phyloP scores from a whole-genome alignment of 345 rosid species.

The Aegle marmelos region DNA sequence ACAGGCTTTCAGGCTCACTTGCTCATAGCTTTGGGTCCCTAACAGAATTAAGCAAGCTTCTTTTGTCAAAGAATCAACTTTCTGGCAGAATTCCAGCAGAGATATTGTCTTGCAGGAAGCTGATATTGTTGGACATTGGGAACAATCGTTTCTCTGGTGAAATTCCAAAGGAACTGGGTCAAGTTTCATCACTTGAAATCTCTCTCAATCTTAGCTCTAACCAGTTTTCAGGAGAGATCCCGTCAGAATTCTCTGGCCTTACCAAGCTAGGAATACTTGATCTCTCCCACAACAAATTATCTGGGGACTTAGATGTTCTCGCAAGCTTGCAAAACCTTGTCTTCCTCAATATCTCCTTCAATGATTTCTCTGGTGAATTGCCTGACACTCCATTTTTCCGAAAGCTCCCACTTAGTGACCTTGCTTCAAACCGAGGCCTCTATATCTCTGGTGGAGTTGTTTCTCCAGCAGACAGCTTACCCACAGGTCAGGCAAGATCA shows the following conservation, averaged over 20 bases:
- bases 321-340: constrained; percentile 79
- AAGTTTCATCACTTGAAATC: constrained; percentile 69
- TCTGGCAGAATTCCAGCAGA: constrained; percentile 71
- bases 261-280: constrained; percentile 71
- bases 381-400: constrained; percentile 78
- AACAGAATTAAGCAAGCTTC: constrained; percentile 70
- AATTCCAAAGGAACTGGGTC: constrained; percentile 77
- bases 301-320: constrained; percentile 61
- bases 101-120: constrained; percentile 64
- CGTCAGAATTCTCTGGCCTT: constrained; percentile 68
- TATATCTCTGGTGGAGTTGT: constrained; percentile 41
- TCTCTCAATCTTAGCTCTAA: constrained; percentile 89
- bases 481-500: constrained; percentile 35
- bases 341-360: constrained; percentile 85
- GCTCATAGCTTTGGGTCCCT: constrained; percentile 59
- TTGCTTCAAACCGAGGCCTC: constrained; percentile 68
- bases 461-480: constrained; percentile 38
- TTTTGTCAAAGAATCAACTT: constrained; percentile 59
- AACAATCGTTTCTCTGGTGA: constrained; percentile 68
- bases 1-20: constrained; percentile 61
- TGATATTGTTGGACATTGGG: constrained; percentile 72
- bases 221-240: constrained; percentile 64
- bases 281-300: constrained; percentile 71
- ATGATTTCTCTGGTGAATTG: constrained; percentile 80
- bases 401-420: constrained; percentile 73